Evolutionary conservation across 192 early-diverging fungal genomes (phyloP), one percentile per base, ranked within the genome.

Genomic region (Coemansia erecta): DNA sequence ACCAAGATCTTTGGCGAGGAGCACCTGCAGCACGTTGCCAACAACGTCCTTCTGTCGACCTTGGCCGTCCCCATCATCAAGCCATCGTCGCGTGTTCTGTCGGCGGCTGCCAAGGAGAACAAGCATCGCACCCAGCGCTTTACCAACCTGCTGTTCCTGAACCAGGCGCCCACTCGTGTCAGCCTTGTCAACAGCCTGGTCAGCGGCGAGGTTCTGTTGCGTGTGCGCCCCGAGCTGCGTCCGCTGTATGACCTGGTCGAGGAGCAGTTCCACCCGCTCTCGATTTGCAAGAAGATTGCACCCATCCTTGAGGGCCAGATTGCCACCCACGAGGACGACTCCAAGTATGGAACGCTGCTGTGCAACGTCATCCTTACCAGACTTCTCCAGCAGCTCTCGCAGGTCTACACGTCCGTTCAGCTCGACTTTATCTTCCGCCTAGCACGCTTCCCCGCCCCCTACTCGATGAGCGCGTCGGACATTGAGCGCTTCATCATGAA

Each of bases 401-500:
- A 98, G 83, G 94, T 99, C 49, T 99, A 99, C 85, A 92, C 94
- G 46, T 90, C 90, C 61, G 88, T 99, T 74, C 91, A 95, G 83
- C 87, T 99, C 33, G 95, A 95, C 60, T 89, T 91, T 82, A 86
- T 99, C 43, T 83, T 95, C 35, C 77, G 91, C 24, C 82, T 99
- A 39, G 90, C 93, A 18, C 82, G 87, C 24, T 96, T 99, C 86
- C 89, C 92, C 15, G 84, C 82, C 23, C 90, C 89, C 14, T 91
- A 89, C 83, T 86, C 85, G 78, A 91, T 91, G 73, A 89, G 87
- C 53, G 85, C 92, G 11, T 85, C 90, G 28, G 85, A 83, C 8
- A 94, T 99, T 62, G 97, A 99, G 83, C 93, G 94, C 71, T 96
- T 99, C 74, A 92, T 99, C 60, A 95, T 98, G 93, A 90, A 94